Evolutionary conservation across 2,329 filamentous ascomycete species (phyloP).

Genomic region (Colletotrichum filicis): DNA sequence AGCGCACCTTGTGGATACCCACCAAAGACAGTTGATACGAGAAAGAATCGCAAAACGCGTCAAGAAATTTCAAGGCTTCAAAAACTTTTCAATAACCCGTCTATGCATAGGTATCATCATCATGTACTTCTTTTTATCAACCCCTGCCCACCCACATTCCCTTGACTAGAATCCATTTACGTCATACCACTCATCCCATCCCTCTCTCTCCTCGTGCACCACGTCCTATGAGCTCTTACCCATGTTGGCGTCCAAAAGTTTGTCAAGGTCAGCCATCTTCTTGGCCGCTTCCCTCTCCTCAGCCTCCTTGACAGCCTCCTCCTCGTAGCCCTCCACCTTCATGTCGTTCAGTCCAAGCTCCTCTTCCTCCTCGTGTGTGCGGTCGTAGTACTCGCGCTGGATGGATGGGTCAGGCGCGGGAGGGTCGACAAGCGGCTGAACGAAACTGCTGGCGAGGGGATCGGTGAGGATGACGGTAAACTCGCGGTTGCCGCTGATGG

Average conservation of each 20-base stretch:
- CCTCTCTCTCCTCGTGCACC: not conserved
- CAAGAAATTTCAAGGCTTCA: not conserved
- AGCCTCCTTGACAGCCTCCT: slow-evolving; percentile 51
- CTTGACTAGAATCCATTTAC: not conserved
- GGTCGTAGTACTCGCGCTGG: slow-evolving; percentile 81
- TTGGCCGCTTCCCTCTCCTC: slow-evolving; percentile 29
- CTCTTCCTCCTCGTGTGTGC: slow-evolving; percentile 93
- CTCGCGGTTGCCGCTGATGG: slow-evolving; percentile 81
- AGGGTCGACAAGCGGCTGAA: slow-evolving; percentile 88
- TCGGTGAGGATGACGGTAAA: slow-evolving; percentile 89
- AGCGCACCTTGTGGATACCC: not conserved
- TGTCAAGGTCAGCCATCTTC: slow-evolving; percentile 34
- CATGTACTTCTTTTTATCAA: slow-evolving; percentile 22
- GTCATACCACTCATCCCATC: not conserved
- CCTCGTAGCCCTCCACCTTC: slow-evolving; percentile 88
- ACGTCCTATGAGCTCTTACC: slow-evolving; percentile 9
- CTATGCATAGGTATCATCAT: slow-evolving; percentile 35
- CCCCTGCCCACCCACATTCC: not conserved
- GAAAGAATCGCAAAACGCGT: not conserved
- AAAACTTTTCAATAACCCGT: slow-evolving; percentile 5
- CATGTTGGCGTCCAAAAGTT: slow-evolving; percentile 35
- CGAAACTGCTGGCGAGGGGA: slow-evolving; percentile 91
- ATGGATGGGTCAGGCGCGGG: slow-evolving; percentile 80
- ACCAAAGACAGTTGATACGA: not conserved
- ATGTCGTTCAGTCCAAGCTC: slow-evolving; percentile 92